phyloP scores from a whole-genome alignment of 768 basidiomycete species.

The Rhizopogon vesiculosus region DNA sequence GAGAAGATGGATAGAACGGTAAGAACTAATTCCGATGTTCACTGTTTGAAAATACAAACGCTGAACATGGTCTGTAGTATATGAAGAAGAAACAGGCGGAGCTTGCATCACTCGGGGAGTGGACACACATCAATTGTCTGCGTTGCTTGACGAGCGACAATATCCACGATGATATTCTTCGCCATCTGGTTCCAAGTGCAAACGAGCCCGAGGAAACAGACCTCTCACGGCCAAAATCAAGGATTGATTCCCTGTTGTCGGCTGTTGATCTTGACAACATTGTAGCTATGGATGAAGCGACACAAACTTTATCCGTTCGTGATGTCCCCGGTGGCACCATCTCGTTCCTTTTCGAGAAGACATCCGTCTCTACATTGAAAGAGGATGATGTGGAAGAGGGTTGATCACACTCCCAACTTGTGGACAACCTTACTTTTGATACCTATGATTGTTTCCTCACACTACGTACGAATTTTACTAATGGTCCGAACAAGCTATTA shows the following conservation, averaged over 20 bases:
- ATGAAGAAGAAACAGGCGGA: conserved; percentile 61
- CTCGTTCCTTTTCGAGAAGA: conserved; percentile 73
- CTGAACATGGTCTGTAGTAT: conserved; percentile 37
- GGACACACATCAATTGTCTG: conserved; percentile 82
- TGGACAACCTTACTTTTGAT: not conserved
- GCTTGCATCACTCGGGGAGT: conserved; percentile 71
- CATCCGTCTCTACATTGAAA: conserved; percentile 22
- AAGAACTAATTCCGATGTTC: conserved; percentile 13
- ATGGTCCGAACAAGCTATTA: not conserved
- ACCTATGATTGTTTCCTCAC: not conserved
- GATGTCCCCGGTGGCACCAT: conserved; percentile 60
- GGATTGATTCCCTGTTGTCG: conserved; percentile 29
- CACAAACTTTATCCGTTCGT: conserved; percentile 36
- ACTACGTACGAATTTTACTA: not conserved
- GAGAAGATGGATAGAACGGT: conserved; percentile 53
- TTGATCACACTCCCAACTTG: not conserved
- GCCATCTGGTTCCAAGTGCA: conserved; percentile 31
- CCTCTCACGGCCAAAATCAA: conserved; percentile 16
- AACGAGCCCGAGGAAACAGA: conserved; percentile 11
- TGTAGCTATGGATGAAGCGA: conserved; percentile 27
- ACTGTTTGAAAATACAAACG: not conserved
- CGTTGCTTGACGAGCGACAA: conserved; percentile 36
- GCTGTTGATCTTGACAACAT: conserved; percentile 48
- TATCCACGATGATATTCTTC: conserved; percentile 65
- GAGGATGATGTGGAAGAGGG: conserved; percentile 5